These are phyloP conservation scores for Leishmania turanica DNA, from an alignment of 208 protist genomes.

Conservation along the genomic window DNA sequence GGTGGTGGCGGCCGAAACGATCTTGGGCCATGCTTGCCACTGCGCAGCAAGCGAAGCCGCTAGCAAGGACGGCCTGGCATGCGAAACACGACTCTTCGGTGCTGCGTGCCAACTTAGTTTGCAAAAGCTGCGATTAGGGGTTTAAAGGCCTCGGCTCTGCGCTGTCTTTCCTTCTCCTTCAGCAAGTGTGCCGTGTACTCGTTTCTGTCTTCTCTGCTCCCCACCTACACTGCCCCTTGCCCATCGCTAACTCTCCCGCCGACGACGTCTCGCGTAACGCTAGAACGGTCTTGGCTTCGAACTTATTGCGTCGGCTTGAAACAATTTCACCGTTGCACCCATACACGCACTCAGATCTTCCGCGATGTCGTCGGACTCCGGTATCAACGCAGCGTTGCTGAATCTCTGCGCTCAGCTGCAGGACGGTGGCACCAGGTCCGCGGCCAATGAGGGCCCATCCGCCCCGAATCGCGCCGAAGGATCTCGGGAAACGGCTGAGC, in stretches of 20 bases:
- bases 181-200: not conserved
- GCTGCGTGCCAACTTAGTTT: not conserved
- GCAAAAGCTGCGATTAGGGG: not conserved
- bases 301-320: not conserved
- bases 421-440: not conserved
- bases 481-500: not conserved
- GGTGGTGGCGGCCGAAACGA: no score
- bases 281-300: not conserved
- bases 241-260: not conserved
- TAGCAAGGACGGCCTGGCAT: not conserved
- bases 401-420: conserved; percentile 38
- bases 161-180: not conserved
- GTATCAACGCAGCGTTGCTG: conserved; percentile 34
- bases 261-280: not conserved
- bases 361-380: conserved; percentile 27
- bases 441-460: not conserved
- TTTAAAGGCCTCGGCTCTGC: not conserved
- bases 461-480: not conserved
- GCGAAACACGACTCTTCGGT: not conserved
- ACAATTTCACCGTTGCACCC: not conserved
- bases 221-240: not conserved
- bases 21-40: not conserved
- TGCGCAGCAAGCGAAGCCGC: not conserved
- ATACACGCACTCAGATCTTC: not conserved
- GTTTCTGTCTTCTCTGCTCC: not conserved